These are phyloP conservation scores for Phytophthora europaea DNA, from an alignment of 352 stramenopile species.

Conservation along the genomic window DNA sequence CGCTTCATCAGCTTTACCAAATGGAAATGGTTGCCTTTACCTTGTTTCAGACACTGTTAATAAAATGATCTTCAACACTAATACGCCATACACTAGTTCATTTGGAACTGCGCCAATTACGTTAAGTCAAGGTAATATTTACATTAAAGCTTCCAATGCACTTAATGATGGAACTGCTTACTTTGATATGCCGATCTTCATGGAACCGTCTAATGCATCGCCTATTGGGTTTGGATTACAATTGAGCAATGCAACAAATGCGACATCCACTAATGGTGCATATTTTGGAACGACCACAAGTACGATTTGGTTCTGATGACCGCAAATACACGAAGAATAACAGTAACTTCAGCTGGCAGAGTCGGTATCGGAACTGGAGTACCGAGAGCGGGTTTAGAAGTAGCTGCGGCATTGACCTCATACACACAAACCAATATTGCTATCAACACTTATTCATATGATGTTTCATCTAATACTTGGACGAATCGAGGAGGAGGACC, in stretches of 20 bases:
- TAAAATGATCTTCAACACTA: constrained; percentile 31
- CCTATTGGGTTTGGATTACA: constrained; percentile 29
- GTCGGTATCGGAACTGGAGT: constrained; percentile 23
- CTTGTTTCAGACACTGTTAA: constrained; percentile 24
- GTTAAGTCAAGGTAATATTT: constrained; percentile 20
- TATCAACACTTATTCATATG: neutral
- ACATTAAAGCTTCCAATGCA: constrained; percentile 29
- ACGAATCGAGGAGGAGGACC: neutral
- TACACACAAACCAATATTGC: neutral
- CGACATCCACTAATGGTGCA: neutral
- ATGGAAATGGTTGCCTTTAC: constrained; percentile 17
- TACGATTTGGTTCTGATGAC: constrained; percentile 30
- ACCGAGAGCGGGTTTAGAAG: neutral
- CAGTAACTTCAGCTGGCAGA: constrained; percentile 25
- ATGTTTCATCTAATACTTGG: neutral
- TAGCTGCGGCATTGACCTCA: neutral
- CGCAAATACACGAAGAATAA: constrained; percentile 22
- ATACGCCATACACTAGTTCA: constrained; percentile 24
- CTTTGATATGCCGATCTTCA: constrained; percentile 30
- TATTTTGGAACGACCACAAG: constrained; percentile 15
- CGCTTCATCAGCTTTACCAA: constrained; percentile 11
- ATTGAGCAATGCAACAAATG: constrained; percentile 21
- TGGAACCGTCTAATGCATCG: constrained; percentile 26
- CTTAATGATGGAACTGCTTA: constrained; percentile 1
- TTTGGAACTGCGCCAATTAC: constrained; percentile 21